These are phyloP conservation scores for Auxenochlorella pyrenoidosa DNA, from an alignment of 139 green algal species.

Conservation along the genomic window DNA sequence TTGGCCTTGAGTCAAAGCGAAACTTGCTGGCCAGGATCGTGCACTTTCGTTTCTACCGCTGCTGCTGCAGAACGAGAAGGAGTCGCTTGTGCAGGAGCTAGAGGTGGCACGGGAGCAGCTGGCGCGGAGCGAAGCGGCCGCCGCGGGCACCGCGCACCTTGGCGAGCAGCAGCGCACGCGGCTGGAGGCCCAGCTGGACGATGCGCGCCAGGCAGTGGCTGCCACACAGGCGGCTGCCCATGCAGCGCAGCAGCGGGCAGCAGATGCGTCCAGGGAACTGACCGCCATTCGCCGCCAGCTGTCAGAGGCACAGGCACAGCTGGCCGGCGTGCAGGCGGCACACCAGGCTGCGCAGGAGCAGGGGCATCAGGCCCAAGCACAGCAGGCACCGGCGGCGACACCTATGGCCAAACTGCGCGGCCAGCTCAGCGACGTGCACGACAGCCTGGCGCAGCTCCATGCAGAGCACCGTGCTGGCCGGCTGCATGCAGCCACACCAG, in stretches of 20 bases:
- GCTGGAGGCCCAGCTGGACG: constrained; percentile 39
- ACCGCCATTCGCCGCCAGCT: constrained; percentile 21
- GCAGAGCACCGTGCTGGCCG: constrained; percentile 13
- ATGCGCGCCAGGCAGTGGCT: constrained; percentile 27
- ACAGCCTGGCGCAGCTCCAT: constrained; percentile 31
- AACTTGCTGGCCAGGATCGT: too few relatives aligned
- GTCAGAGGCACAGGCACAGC: constrained; percentile 2
- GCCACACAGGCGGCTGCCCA: constrained; percentile 21
- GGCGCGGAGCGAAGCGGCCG: constrained; percentile 9
- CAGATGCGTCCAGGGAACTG: neutral
- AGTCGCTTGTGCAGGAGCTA: constrained; percentile 12
- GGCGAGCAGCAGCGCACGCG: neutral
- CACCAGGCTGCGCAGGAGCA: neutral
- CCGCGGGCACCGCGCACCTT: neutral
- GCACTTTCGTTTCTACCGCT: neutral
- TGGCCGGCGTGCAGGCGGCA: neutral
- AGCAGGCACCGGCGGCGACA: neutral
- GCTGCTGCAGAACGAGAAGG: constrained; percentile 18
- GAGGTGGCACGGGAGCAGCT: constrained; percentile 13
- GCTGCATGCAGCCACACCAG: constrained; percentile 1
- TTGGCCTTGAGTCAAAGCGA: too few relatives aligned
- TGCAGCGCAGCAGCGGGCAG: constrained; percentile 11
- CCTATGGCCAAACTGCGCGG: constrained; percentile 8
- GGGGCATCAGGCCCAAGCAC: neutral
- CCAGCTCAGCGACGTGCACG: constrained; percentile 23